These are phyloP conservation scores for Eremochloa ophiuroides DNA, from an alignment of 176 grass and related monocot genomes.

Conservation along the genomic window DNA sequence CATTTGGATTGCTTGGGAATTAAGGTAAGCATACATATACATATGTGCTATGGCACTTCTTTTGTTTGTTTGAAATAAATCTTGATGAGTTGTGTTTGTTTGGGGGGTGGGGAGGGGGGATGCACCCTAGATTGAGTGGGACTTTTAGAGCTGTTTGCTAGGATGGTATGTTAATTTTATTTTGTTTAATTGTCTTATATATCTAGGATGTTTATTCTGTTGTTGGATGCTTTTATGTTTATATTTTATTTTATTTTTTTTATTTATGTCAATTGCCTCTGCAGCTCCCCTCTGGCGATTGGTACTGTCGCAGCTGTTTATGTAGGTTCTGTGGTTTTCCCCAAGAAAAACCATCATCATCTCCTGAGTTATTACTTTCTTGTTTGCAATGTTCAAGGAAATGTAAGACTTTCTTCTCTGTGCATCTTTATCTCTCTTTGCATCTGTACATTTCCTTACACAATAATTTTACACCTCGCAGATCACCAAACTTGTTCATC, in stretches of 20 bases:
- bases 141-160: constrained; percentile 20
- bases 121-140: not conserved
- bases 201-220: not conserved
- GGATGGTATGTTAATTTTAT: not conserved
- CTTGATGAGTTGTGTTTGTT: not conserved
- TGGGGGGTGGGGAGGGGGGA: too few species aligned
- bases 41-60: not conserved
- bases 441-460: constrained; percentile 17
- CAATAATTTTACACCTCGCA: constrained; percentile 43
- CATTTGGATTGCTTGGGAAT: constrained; percentile 86
- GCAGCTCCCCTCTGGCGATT: constrained; percentile 81
- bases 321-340: constrained; percentile 81
- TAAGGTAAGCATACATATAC: constrained; percentile 48
- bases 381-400: constrained; percentile 84
- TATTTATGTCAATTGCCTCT: constrained; percentile 28
- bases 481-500: constrained; percentile 72
- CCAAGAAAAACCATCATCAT: constrained; percentile 35
- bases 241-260: constrained; percentile 39
- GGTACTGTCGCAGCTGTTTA: constrained; percentile 82
- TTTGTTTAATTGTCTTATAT: constrained; percentile 8
- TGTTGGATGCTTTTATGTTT: constrained; percentile 21
- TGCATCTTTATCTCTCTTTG: not conserved
- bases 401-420: constrained; percentile 54
- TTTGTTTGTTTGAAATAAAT: not conserved
- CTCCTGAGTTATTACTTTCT: constrained; percentile 42